Evolutionary conservation across 805 yeast species (phyloP), one percentile per base, ranked within the genome.

Genomic region (Monosporozyma servazzii): DNA sequence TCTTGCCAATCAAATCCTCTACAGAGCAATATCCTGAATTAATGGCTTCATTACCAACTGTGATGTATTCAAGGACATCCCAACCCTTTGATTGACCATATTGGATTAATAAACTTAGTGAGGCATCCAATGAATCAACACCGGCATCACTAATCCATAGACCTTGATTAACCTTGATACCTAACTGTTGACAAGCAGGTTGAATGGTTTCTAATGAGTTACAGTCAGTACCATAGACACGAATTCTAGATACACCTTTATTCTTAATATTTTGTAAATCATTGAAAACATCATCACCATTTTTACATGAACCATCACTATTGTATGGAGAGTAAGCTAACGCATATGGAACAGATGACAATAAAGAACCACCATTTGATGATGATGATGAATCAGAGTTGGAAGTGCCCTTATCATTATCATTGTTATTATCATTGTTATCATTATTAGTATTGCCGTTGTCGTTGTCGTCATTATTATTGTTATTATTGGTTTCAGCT

Each of bases 171-270:
- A 89, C 79, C 39, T 71, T 79, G 48, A 90, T 66, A 3, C 95
- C 96, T 49, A 84, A 69, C 13, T 66, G 48, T 23, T 62, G 60
- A 58, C 84, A 78, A 40, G 75, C 75, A 47, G 93, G 87, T 59
- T 80, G 75, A 39, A 88, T 80, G 2, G 84, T 80, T 30, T 75
- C 62, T 47, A 86, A 68, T 25, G 85, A 78, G 65, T 78, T 75
- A 72, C 97, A 90, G 68, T 90, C 97, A 53, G 87, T 84, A 59
- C 96, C 95, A 65, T 90, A 90, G 49, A 88, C 66, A 72, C 97
- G 81, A 50, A 90, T 71, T 49, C 77, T 76, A 40, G 70, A 64
- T 59, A 89, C 82, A 51, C 88, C 86, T 62, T 79, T 81, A 51
- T 76, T 65, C 25, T 69, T 62, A 59, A 90, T 86, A 53, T 70